These are phyloP conservation scores for Sporisorium sorghi DNA, from an alignment of 1,284 basidiomycete species.

Conservation along the genomic window DNA sequence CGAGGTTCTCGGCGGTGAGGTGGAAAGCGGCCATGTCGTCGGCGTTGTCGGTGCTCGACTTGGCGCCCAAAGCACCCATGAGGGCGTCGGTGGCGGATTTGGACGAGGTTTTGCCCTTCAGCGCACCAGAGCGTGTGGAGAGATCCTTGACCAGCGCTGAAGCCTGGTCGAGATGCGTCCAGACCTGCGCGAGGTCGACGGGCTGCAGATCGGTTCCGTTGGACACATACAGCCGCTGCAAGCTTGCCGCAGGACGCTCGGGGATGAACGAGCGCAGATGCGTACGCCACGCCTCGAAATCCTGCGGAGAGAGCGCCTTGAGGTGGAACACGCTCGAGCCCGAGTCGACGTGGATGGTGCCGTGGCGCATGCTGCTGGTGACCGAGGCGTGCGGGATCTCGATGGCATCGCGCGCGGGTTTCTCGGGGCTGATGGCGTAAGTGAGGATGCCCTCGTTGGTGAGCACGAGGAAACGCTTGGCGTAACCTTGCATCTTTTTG, in stretches of 20 bases:
- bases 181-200: constrained; percentile 55
- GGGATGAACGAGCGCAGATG: constrained; percentile 65
- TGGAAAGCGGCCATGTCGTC: constrained; percentile 45
- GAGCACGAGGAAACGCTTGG: constrained; percentile 67
- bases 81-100: constrained; percentile 25
- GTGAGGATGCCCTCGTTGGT: constrained; percentile 63
- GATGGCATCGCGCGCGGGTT: constrained; percentile 62
- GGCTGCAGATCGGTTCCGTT: constrained; percentile 55
- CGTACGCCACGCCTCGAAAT: constrained; percentile 64
- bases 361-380: constrained; percentile 63
- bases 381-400: constrained; percentile 67
- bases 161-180: constrained; percentile 49
- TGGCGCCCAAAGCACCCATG: constrained; percentile 42
- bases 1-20: constrained; percentile 45
- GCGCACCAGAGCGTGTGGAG: constrained; percentile 2
- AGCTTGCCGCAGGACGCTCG: constrained; percentile 33
- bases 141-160: constrained; percentile 55
- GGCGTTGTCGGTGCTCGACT: constrained; percentile 15
- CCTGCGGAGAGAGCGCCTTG: constrained; percentile 61
- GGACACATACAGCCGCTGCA: constrained; percentile 51
- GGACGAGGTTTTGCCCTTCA: constrained; percentile 22
- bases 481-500: constrained; percentile 69
- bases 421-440: constrained; percentile 62
- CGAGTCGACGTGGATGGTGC: constrained; percentile 68
- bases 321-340: constrained; percentile 66